Evolutionary conservation across 331 rosid genomes (phyloP).

Genomic region (Dryas integrifolia): DNA sequence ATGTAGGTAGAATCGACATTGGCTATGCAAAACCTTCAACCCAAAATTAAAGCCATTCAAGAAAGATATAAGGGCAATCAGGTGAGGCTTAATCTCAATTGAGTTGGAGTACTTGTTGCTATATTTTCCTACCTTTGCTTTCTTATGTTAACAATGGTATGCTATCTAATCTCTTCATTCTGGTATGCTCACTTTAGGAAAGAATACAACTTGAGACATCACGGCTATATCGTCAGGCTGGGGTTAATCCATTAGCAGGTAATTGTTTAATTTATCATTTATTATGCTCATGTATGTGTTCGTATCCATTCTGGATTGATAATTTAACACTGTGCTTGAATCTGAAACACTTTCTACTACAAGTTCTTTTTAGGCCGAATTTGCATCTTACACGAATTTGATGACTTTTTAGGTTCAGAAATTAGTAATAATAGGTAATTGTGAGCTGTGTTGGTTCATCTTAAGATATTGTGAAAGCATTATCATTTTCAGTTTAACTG

Average conservation of each 20-base stretch:
- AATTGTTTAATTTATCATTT: background rate
- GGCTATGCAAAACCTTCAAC: constrained; percentile 99
- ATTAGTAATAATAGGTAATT: background rate
- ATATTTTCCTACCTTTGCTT: background rate
- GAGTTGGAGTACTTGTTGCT: constrained; percentile 16
- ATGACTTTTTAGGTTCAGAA: background rate
- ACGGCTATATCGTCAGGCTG: constrained; percentile 86
- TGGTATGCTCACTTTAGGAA: constrained; percentile 62
- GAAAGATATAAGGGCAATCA: constrained; percentile 96
- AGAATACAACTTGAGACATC: constrained; percentile 99
- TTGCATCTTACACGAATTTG: background rate
- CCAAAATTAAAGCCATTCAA: constrained; percentile 94
- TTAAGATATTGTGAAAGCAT: background rate
- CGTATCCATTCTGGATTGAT: background rate
- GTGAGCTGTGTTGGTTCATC: background rate
- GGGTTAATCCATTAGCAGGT: constrained; percentile 98
- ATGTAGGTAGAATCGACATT: constrained; percentile 87
- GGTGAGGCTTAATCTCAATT: constrained; percentile 47
- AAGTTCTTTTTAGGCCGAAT: background rate
- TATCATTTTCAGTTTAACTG: background rate
- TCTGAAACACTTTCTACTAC: background rate
- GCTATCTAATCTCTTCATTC: constrained; percentile 33
- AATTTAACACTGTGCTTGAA: background rate
- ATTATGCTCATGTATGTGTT: background rate
- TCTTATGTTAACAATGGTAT: constrained; percentile 5